Evolutionary conservation across 208 protist genomes (phyloP), one percentile per base, ranked within the genome.

Genomic region (Herpetomonas samuelpessoai): DNA sequence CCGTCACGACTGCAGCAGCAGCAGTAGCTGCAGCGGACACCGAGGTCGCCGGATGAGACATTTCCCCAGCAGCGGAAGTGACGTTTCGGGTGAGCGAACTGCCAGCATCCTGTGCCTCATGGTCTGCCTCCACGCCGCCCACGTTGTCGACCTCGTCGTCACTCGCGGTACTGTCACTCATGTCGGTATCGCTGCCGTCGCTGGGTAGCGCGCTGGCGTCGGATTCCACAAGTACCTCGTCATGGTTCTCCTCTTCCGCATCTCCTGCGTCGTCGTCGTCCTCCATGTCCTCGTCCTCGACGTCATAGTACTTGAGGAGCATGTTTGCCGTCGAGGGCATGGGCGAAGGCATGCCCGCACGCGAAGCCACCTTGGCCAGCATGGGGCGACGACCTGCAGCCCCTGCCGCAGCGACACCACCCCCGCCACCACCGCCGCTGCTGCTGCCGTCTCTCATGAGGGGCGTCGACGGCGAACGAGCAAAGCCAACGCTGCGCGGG

Each of bases 261-360:
- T 44, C 62, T 46, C 52, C 45, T 0, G 39, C 59, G 12, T 62
- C 24, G 19, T 45, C 51, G 7, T 66, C 60, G 29, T 65, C 68
- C 22, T 74, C 68, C 10, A 66, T 66, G 22, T 65, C 38, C 21
- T 68, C 68, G 21, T 75, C 74, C 59, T 79, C 71, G 0, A 67
- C 55, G 47, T 79, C 76, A 16, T 74, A 64, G 44, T 68, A 83
- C 19, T 62, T 57, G 18, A 71, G 69, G 57, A 88, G 71, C 77
- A 88, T 83, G 71, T 84, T 88, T 10, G 67, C 64, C 16, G 76
- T 83, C 18, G 81, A 88, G 16, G 81, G 81, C 65, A 84, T 24
- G 0, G 81, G 81, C 6, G 81, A 74, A 3, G 81, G 81, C 76
- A 88, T 81, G 6, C 76, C 81, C 16, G 46, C 31, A 0, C 71